Evolutionary conservation across 768 basidiomycete species (phyloP), one percentile per base, ranked within the genome.

Genomic region (Amanita fuliginea): DNA sequence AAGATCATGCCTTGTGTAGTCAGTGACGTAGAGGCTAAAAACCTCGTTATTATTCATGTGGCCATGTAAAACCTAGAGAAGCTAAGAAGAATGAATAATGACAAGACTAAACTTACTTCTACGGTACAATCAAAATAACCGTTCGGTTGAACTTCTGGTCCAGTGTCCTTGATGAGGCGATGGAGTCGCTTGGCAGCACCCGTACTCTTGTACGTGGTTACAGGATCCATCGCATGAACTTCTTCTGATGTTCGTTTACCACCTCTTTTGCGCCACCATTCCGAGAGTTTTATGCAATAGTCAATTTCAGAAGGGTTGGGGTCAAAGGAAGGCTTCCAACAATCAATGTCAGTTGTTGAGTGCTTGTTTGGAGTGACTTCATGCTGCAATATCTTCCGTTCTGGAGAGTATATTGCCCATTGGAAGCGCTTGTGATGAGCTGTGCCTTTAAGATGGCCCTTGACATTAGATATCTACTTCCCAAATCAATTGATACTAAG

Each of bases 41-140:
- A 72, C 64, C 5, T 55, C 61, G 32, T 64, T 61, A n/a, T 64
- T 57, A 51, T 68, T 73, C 42, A 53, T 19, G 43, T 72, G 66
- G 7, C 65, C 71, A 46, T 72, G 61, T 8, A 83, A 51, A 16
- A 84, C 67, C 83, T 84, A 21, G 33, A 24, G 45, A 22, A 22
- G 9, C 16, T 34, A 33, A 42, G 4, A n/a, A 36, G 24, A 35
- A 6, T n/a, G n/a, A 32, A 30, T 18, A n/a, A 47, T n/a, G 18
- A 35, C 40, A 5, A 34, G 14, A 42, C 9, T 28, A 37, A 32
- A 40, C 67, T 55, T 53, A 81, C 82, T 69, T 83, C 76, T 13
- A 80, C 68, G 0, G 77, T 80, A 42, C 80, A 82, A 48, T 83
- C 70, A 58, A 83, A 82, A 59, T 72, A 83, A 1, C 77, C 76